Conservation (phyloP, 305 asterid species). For the Rubia peregrina region DNA sequence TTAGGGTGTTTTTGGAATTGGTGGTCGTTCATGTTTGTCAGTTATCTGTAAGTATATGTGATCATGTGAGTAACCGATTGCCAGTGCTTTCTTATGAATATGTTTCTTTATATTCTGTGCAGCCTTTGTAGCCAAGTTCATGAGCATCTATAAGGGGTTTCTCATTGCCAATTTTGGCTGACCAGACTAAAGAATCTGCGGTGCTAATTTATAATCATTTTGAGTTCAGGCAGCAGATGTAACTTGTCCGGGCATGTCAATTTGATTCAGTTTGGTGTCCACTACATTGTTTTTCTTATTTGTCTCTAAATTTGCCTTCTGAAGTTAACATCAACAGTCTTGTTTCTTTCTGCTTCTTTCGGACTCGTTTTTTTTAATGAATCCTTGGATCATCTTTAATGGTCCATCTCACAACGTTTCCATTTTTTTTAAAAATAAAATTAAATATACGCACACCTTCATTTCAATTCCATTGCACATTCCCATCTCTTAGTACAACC, state of each 20-base stretch:
- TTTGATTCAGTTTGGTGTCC: background rate
- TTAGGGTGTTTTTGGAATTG: background rate
- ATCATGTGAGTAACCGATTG: background rate
- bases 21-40: background rate
- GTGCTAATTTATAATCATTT: background rate
- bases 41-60: background rate
- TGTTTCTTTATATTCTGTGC: constrained; percentile 25
- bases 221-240: background rate
- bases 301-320: background rate
- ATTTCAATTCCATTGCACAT: too few relatives aligned
- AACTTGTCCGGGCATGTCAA: background rate
- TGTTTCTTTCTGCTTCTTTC: too few relatives aligned
- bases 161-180: constrained; percentile 86
- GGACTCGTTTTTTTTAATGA: too few relatives aligned
- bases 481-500: too few relatives aligned
- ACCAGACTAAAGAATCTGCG: background rate
- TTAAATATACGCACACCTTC: too few relatives aligned
- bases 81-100: too few relatives aligned
- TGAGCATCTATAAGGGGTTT: constrained; percentile 93
- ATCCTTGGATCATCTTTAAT: too few relatives aligned
- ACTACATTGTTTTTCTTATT: background rate
- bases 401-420: too few relatives aligned
- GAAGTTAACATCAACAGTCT: background rate
- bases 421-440: too few relatives aligned
- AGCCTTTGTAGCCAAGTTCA: constrained; percentile 97